Percentiles rank a stretch among this genome's conserved stretches.
phyloP scores from a whole-genome alignment of 169 alveolate genomes.

The Plasmodium malariae region DNA sequence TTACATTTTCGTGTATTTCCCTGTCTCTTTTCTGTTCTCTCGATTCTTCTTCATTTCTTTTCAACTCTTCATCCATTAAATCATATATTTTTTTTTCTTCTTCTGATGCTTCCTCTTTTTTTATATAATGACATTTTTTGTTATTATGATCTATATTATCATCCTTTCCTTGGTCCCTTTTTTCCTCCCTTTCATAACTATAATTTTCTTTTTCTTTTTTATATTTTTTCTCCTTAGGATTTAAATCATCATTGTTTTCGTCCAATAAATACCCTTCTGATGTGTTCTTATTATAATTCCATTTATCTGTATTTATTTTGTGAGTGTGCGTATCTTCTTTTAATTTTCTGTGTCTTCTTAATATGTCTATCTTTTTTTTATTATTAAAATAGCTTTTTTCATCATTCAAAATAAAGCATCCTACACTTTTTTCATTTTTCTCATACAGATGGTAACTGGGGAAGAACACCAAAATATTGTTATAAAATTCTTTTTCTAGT shows the following conservation, averaged over 20 bases:
- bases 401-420: background rate
- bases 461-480: background rate
- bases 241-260: background rate
- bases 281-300: background rate
- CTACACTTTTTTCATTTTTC: background rate
- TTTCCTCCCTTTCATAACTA: background rate
- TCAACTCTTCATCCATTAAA: background rate
- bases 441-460: background rate
- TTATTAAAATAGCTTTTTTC: background rate
- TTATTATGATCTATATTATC: background rate
- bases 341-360: background rate
- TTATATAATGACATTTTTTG: too few relatives aligned
- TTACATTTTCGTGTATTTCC: background rate
- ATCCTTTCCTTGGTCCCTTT: conserved; percentile 7
- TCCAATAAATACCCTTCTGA: background rate
- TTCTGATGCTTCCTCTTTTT: background rate
- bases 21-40: background rate
- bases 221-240: background rate
- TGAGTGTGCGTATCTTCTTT: background rate
- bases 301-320: background rate
- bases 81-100: background rate
- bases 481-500: conserved; percentile 25
- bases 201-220: background rate
- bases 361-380: background rate
- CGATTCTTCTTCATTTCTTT: background rate